Evolutionary conservation across 306 rosid species (phyloP).

Genomic region (Abrus precatorius): DNA sequence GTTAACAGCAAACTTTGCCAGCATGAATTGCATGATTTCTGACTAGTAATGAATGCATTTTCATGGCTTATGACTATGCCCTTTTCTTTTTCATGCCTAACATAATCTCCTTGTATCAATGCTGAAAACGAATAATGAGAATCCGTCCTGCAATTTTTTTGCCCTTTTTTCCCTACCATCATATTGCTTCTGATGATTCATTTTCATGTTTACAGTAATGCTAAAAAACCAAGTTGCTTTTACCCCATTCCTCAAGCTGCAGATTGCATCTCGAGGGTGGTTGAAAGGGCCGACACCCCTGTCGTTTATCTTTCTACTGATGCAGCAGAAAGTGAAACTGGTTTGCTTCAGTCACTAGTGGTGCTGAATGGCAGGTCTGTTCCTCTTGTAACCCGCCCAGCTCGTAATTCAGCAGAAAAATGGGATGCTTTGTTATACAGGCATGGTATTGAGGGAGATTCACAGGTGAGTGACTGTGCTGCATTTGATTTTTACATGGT

Average conservation of each 20-base stretch:
- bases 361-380: conserved; percentile 75
- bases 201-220: conserved; percentile 72
- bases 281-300: conserved; percentile 76
- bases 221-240: conserved; percentile 87
- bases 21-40: conserved; percentile 30
- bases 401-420: conserved; percentile 90
- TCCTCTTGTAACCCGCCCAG: conserved; percentile 88
- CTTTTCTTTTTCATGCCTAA: neutral
- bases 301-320: conserved; percentile 92
- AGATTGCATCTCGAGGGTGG: conserved; percentile 73
- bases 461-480: conserved; percentile 68
- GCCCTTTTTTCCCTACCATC: neutral
- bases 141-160: conserved; percentile 20
- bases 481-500: conserved; percentile 25
- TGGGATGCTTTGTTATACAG: conserved; percentile 98
- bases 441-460: conserved; percentile 74
- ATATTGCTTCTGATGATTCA: conserved; percentile 40
- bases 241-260: conserved; percentile 99
- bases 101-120: conserved; percentile 14
- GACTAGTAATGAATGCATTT: conserved; percentile 23
- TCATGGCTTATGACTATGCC: neutral
- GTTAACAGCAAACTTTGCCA: conserved; percentile 19
- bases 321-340: conserved; percentile 93
- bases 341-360: conserved; percentile 82
- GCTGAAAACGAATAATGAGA: neutral